Evolutionary conservation across 2,329 filamentous ascomycete genomes (phyloP).

Genomic region (Penicillium sp.): DNA sequence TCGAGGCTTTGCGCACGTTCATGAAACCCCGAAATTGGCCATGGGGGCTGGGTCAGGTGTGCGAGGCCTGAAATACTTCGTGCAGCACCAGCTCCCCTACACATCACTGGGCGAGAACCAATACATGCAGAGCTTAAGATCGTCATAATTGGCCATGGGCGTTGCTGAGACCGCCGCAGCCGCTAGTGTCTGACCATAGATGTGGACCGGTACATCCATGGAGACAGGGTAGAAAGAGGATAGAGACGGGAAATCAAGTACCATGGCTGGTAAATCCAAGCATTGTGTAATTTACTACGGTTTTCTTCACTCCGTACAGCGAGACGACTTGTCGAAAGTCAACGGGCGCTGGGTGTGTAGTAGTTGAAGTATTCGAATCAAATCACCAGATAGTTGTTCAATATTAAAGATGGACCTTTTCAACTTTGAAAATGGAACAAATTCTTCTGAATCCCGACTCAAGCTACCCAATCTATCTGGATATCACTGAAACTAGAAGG

Average conservation of each 20-base stretch:
- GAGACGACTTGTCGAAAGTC: neutral
- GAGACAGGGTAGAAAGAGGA: neutral
- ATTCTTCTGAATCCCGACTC: neutral
- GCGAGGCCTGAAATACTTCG: neutral
- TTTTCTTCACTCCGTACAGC: neutral
- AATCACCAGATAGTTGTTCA: too few species aligned
- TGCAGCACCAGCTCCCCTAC: neutral
- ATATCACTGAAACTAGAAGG: neutral
- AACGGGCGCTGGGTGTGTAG: neutral
- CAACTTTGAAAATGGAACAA: neutral
- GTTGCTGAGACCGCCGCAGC: slow-evolving; percentile 2
- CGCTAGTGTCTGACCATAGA: slow-evolving; percentile 8
- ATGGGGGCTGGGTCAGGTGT: neutral
- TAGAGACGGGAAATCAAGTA: neutral
- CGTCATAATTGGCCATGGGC: slow-evolving; percentile 3
- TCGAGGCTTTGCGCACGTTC: neutral
- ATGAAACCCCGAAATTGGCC: neutral
- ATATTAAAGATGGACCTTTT: neutral
- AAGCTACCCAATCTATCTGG: neutral
- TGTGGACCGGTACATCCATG: neutral
- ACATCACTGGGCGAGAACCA: slow-evolving; percentile 2
- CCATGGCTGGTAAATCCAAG: neutral
- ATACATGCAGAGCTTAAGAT: neutral
- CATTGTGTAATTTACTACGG: neutral
- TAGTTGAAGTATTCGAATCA: neutral